phyloP scores from a whole-genome alignment of 2,329 filamentous ascomycete genomes.

The Neurospora crassa region DNA sequence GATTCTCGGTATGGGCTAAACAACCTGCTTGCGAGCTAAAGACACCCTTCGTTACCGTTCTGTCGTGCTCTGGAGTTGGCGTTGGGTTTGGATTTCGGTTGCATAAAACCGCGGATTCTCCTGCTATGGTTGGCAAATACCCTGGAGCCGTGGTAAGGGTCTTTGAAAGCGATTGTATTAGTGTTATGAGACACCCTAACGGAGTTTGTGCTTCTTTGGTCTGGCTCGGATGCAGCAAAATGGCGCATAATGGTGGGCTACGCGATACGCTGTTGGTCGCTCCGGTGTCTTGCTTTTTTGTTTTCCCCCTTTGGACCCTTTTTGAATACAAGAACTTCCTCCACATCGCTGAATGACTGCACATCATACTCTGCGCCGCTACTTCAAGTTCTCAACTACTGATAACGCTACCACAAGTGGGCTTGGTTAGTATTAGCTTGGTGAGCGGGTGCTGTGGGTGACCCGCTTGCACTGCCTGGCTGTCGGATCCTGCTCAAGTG shows the following conservation, averaged over 20 bases:
- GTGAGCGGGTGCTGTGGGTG: background rate
- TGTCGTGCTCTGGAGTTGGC: background rate
- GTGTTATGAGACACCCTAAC: background rate
- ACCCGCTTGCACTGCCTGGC: background rate
- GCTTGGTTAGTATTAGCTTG: background rate
- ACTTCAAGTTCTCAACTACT: background rate
- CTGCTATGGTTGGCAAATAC: constrained; percentile 1
- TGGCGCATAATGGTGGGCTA: background rate
- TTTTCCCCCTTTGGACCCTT: background rate
- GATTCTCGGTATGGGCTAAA: constrained; percentile 46
- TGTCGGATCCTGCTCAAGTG: background rate
- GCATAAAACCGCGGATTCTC: constrained; percentile 2
- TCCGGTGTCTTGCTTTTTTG: background rate
- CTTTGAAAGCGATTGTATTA: background rate
- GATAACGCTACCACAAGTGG: background rate
- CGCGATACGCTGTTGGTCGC: background rate
- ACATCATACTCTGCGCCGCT: background rate
- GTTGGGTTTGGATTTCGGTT: constrained; percentile 2
- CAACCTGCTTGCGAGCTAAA: constrained; percentile 34
- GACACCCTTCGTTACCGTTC: background rate
- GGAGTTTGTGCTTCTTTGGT: background rate
- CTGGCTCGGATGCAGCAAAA: background rate
- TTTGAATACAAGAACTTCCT: background rate
- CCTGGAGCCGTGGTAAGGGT: background rate
- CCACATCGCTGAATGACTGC: background rate